These are phyloP conservation scores for Panicum virgatum DNA, from an alignment of 202 grass and related monocot species.

Conservation along the genomic window DNA sequence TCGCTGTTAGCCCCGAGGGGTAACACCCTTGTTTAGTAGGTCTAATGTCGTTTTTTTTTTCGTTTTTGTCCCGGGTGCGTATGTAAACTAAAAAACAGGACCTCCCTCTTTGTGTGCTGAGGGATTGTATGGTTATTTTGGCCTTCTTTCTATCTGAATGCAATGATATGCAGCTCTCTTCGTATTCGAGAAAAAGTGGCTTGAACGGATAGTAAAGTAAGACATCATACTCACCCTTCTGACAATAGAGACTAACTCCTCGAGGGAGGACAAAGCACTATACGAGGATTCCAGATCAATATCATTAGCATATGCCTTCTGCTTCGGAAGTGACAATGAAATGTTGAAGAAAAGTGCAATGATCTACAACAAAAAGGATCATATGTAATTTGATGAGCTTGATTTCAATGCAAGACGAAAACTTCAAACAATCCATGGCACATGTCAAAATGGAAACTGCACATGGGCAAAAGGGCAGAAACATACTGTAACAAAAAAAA, in stretches of 20 bases:
- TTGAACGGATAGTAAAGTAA: conserved; percentile 33
- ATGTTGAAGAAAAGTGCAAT: conserved; percentile 92
- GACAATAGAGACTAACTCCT: conserved; percentile 86
- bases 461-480: not conserved
- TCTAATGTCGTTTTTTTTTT: too few species aligned
- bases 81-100: too few species aligned
- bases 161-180: too few species aligned
- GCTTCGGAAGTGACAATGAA: conserved; percentile 91
- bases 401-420: conserved; percentile 6
- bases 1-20: too few species aligned
- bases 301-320: conserved; percentile 64
- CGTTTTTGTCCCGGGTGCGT: too few species aligned
- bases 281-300: conserved; percentile 95
- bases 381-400: conserved; percentile 32
- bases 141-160: too few species aligned
- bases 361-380: conserved; percentile 52
- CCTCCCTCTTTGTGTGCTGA: too few species aligned
- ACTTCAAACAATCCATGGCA: not conserved
- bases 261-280: conserved; percentile 82
- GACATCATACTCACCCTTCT: conserved; percentile 70
- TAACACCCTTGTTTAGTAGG: too few species aligned
- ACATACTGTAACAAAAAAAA: conserved; percentile 13
- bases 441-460: conserved; percentile 1
- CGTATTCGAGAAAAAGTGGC: too few species aligned
- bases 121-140: too few species aligned